Conservation (phyloP, 495 filamentous ascomycete genomes). For the Penicillium ochrochloron region DNA sequence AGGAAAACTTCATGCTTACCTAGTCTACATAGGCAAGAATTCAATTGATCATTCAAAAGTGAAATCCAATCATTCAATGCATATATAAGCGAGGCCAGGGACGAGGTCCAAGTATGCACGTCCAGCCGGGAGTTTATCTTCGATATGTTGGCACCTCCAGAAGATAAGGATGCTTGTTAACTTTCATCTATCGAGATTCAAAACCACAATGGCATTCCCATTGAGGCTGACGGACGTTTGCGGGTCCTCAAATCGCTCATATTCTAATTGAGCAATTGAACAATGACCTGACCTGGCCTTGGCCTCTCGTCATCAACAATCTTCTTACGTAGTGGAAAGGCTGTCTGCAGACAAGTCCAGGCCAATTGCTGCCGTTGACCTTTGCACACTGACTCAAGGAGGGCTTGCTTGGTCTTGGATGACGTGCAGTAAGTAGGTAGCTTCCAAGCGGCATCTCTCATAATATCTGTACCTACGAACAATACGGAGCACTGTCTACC, state of each 20-base stretch:
- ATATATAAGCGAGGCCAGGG: not conserved
- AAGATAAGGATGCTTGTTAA: not conserved
- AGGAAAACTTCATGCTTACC: too few relatives aligned
- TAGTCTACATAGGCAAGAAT: too few relatives aligned
- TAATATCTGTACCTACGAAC: not conserved
- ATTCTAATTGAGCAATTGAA: not conserved
- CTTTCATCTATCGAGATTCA: not conserved
- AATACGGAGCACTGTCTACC: not conserved
- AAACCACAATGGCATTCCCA: not conserved
- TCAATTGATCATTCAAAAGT: not conserved
- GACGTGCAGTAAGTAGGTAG: not conserved
- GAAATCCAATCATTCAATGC: not conserved
- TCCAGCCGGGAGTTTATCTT: not conserved
- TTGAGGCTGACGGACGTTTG: not conserved
- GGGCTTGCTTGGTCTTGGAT: not conserved
- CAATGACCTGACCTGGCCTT: too few relatives aligned
- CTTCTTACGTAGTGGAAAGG: not conserved
- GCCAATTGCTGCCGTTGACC: not conserved
- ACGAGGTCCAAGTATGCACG: not conserved
- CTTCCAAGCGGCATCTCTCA: not conserved
- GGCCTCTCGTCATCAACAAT: not conserved
- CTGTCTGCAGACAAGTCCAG: not conserved
- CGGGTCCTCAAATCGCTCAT: not conserved
- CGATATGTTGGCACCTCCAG: not conserved
- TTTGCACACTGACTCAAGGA: slow-evolving; percentile 3